phyloP scores from a whole-genome alignment of 2,329 filamentous ascomycete species.

The Lanzia echinophila region DNA sequence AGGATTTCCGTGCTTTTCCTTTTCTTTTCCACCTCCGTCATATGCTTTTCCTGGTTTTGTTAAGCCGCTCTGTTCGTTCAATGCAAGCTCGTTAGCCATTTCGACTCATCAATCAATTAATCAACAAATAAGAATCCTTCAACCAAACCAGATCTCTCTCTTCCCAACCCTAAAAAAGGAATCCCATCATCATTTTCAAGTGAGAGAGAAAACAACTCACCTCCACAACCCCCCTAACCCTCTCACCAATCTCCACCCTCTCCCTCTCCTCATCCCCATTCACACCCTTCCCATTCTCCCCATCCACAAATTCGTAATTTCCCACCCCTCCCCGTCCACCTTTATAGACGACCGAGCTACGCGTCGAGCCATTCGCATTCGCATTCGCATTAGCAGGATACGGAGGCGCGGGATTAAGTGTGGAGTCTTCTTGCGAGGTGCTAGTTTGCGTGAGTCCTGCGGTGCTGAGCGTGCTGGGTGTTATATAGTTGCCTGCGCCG shows the following conservation, averaged over 20 bases:
- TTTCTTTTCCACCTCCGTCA: conserved; percentile 13
- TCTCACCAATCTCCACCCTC: conserved; percentile 31
- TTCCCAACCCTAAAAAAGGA: no score
- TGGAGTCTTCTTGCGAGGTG: conserved; percentile 10
- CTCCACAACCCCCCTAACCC: conserved; percentile 24
- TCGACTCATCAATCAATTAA: conserved; percentile 20
- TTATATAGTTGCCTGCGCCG: conserved; percentile 54
- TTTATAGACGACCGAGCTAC: conserved; percentile 12
- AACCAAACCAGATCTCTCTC: no score
- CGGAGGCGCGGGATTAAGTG: conserved; percentile 2
- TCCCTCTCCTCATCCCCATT: conserved; percentile 33
- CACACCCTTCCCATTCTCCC: conserved; percentile 24
- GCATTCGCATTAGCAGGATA: neutral
- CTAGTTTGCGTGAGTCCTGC: conserved; percentile 13
- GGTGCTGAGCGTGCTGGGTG: conserved; percentile 16
- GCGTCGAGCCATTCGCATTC: conserved; percentile 1
- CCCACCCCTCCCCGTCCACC: conserved; percentile 51
- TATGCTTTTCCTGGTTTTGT: conserved; percentile 42
- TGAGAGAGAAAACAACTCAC: no score
- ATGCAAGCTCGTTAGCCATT: neutral
- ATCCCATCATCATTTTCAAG: no score
- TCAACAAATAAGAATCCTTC: no score
- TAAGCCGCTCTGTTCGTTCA: conserved; percentile 37
- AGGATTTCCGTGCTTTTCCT: neutral
- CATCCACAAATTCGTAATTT: conserved; percentile 39